Base-by-base conservation (phyloP, 106 monocot genomes). In the Acorus calamus region DNA sequence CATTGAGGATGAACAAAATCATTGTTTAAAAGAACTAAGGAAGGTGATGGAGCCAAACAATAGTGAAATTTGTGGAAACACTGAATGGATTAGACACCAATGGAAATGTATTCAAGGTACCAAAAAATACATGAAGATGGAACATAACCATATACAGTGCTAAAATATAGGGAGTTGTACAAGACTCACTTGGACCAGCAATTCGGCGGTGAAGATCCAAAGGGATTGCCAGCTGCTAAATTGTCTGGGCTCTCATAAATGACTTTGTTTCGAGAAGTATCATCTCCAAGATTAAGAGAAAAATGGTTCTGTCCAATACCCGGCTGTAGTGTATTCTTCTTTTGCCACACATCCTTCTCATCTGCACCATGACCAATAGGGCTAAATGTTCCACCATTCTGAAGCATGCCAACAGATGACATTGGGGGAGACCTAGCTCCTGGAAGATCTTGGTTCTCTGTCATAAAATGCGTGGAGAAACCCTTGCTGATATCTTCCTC, bases 141-240 rank as follows among this genome's bases (percentile, higher is more conserved):
- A 28, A 28, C 28, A 28, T 0, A 28, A 28, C 0, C 28, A 28
- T 28, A 28, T 1, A 28, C 28, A 28, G 28, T 28, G 28, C 28
- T 28, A 28, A 28, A 28, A 28, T 28, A 28, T 28, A 28, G 28
- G 28, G 28, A 28, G 28, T 28, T 28, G 28, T 28, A 28, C 28
- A 66, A 8, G 47, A 79, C 92, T 84, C 80, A 92, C 92, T 82
- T 92, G 77, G 87, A 63, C 92, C 87, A 87, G 69, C 61, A 61
- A 78, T 69, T 65, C 67, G 66, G 57, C 8, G 77, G 62, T 64
- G 78, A 62, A 42, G 67, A 66, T 47, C 62, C 80, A 76, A 78
- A 62, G 48, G 78, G 60, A 50, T 73, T 56, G 45, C 69, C 47
- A 57, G 67, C 52, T 47, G 59, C 66, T 74, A 74, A 69, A 59